These are phyloP conservation scores for Hyaloscypha hepaticicola DNA, from an alignment of 495 filamentous ascomycete genomes.

Conservation along the genomic window DNA sequence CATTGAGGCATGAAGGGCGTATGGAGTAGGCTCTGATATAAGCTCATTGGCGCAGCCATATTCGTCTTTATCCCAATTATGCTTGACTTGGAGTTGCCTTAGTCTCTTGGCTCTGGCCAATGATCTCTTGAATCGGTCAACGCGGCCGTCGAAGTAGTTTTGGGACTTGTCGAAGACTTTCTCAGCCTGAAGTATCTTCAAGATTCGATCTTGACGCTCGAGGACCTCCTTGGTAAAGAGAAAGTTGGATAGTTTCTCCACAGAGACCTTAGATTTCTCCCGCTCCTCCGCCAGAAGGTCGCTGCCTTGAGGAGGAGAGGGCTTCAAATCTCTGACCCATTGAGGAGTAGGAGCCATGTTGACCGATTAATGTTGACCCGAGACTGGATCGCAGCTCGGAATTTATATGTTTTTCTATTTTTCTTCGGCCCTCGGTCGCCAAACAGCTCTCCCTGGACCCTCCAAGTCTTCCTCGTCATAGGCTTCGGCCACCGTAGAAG, in stretches of 20 bases:
- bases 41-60: constrained; percentile 57
- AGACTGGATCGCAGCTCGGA: not conserved
- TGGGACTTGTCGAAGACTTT: constrained; percentile 68
- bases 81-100: constrained; percentile 57
- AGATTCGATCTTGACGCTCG: constrained; percentile 50
- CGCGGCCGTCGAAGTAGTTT: constrained; percentile 63
- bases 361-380: constrained; percentile 2
- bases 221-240: constrained; percentile 59
- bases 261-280: constrained; percentile 50
- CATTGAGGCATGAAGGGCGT: constrained; percentile 66
- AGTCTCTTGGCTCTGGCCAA: constrained; percentile 64
- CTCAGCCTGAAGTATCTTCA: constrained; percentile 56
- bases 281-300: constrained; percentile 61
- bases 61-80: constrained; percentile 65
- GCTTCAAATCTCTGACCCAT: constrained; percentile 66
- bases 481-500: not conserved
- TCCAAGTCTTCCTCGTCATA: constrained; percentile 1
- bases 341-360: constrained; percentile 40
- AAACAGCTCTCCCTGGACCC: not conserved
- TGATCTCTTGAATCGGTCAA: constrained; percentile 61
- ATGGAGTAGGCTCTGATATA: constrained; percentile 65
- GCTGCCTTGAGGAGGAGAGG: constrained; percentile 57
- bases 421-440: constrained; percentile 28
- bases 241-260: constrained; percentile 57
- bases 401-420: constrained; percentile 14